Evolutionary conservation across 192 early-diverging fungal species (phyloP).

Genomic region (Entomortierella lignicola): DNA sequence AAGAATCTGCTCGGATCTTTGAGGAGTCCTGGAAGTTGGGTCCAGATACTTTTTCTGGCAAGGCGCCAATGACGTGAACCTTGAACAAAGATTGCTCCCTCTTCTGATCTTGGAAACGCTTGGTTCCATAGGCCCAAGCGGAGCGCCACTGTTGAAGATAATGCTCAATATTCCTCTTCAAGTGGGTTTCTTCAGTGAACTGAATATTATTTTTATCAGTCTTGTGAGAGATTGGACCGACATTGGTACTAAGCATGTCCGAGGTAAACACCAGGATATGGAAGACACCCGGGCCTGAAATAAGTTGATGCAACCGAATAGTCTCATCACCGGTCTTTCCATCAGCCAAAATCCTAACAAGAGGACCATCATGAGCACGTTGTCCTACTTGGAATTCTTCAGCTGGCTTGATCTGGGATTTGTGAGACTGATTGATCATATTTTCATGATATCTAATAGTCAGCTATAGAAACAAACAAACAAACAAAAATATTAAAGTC

Average conservation of each 20-base stretch:
- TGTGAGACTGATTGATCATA: conserved; percentile 33
- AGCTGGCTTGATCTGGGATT: conserved; percentile 11
- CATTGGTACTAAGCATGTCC: conserved; percentile 26
- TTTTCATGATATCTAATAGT: conserved; percentile 32
- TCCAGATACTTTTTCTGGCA: conserved; percentile 15
- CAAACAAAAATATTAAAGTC: too few relatives aligned
- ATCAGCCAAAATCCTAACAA: conserved; percentile 5
- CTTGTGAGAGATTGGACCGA: conserved; percentile 1
- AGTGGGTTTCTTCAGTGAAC: conserved; percentile 19
- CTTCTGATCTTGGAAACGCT: neutral
- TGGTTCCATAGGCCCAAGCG: conserved; percentile 21
- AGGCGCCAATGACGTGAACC: conserved; percentile 29
- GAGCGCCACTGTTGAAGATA: conserved; percentile 27
- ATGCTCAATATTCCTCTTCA: conserved; percentile 20
- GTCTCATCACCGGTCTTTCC: conserved; percentile 1
- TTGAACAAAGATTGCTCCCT: conserved; percentile 15
- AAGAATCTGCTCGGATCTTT: conserved; percentile 23
- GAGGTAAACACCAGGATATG: conserved; percentile 48
- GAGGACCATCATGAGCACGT: conserved; percentile 44
- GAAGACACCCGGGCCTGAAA: conserved; percentile 39
- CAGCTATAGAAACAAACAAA: conserved; percentile 12
- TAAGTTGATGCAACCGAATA: conserved; percentile 30
- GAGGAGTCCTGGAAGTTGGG: conserved; percentile 25
- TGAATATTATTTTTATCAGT: neutral
- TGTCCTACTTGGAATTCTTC: conserved; percentile 37